phyloP scores from a whole-genome alignment of 495 filamentous ascomycete genomes.

The Immersiella caudata region DNA sequence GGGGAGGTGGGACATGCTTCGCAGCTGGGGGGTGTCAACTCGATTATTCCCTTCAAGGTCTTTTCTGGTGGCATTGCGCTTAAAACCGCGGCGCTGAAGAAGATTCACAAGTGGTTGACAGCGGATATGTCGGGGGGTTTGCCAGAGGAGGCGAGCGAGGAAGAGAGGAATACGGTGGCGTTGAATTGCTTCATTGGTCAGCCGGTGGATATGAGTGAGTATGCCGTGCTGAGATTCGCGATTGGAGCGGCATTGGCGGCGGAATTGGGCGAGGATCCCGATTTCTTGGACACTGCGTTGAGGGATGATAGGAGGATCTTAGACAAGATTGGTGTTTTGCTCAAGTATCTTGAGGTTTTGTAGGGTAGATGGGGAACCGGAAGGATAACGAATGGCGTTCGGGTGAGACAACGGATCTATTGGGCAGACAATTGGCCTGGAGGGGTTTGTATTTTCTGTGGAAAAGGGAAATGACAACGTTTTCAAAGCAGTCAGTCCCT shows the following conservation, averaged over 20 bases:
- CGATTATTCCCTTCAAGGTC: constrained; percentile 4
- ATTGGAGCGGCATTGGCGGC: constrained; percentile 12
- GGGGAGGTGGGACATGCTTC: neutral
- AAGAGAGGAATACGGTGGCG: neutral
- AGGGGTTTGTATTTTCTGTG: neutral
- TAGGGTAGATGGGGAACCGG: neutral
- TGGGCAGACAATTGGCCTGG: neutral
- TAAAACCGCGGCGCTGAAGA: constrained; percentile 1
- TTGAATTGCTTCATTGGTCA: constrained; percentile 13
- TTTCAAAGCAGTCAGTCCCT: no score
- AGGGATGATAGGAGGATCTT: constrained; percentile 6
- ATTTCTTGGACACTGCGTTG: neutral
- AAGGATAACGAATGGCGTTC: neutral
- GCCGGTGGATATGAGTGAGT: constrained; percentile 7
- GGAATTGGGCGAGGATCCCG: constrained; percentile 7
- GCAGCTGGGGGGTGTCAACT: constrained; percentile 7
- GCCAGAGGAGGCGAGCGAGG: neutral
- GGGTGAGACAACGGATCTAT: neutral
- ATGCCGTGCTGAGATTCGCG: neutral
- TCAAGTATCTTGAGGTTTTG: constrained; percentile 14
- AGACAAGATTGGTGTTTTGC: constrained; percentile 10
- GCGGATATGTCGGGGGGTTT: neutral
- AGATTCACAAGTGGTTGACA: constrained; percentile 6
- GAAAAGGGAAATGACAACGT: no score
- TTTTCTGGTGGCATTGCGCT: neutral